phyloP scores from a whole-genome alignment of 352 stramenopile genomes.

The Globisporangium cederbergense region DNA sequence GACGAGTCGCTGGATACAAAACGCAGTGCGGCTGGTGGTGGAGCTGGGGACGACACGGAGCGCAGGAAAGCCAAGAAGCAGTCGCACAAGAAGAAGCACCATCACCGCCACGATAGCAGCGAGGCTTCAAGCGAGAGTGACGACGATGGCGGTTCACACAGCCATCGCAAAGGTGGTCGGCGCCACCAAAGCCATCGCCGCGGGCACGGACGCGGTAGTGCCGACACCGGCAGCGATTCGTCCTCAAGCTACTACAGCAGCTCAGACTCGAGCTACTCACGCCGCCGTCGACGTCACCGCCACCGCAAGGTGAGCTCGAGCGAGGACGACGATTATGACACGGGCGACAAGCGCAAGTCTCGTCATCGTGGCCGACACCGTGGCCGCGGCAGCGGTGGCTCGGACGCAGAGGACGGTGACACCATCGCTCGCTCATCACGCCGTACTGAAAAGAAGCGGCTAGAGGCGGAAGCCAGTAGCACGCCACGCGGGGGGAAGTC shows the following conservation, averaged over 20 bases:
- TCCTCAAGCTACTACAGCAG: conserved; percentile 42
- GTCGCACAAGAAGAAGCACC: conserved; percentile 45
- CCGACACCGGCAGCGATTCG: conserved; percentile 45
- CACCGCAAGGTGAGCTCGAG: conserved; percentile 43
- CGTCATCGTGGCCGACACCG: conserved; percentile 19
- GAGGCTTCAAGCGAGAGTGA: conserved; percentile 43
- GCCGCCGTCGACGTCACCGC: conserved; percentile 37
- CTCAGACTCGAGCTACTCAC: conserved; percentile 39
- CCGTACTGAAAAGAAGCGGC: conserved; percentile 19
- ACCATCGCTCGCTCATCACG: conserved; percentile 21
- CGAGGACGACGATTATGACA: conserved; percentile 53
- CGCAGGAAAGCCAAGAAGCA: conserved; percentile 30
- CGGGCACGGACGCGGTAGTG: conserved; percentile 8
- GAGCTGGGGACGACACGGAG: conserved; percentile 14
- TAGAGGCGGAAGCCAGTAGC: conserved; percentile 1
- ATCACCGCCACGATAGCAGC: conserved; percentile 37
- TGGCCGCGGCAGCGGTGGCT: conserved; percentile 29
- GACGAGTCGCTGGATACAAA: conserved; percentile 4
- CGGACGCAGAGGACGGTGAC: conserved; percentile 28
- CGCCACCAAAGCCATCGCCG: conserved; percentile 24
- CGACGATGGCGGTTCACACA: conserved; percentile 18
- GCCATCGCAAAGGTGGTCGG: conserved; percentile 17
- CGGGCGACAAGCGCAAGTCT: conserved; percentile 38
- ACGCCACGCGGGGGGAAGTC: neutral
- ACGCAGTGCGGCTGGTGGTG: neutral